Conservation (phyloP, 2,329 filamentous ascomycete genomes). For the Aspergillus novoparasiticus region DNA sequence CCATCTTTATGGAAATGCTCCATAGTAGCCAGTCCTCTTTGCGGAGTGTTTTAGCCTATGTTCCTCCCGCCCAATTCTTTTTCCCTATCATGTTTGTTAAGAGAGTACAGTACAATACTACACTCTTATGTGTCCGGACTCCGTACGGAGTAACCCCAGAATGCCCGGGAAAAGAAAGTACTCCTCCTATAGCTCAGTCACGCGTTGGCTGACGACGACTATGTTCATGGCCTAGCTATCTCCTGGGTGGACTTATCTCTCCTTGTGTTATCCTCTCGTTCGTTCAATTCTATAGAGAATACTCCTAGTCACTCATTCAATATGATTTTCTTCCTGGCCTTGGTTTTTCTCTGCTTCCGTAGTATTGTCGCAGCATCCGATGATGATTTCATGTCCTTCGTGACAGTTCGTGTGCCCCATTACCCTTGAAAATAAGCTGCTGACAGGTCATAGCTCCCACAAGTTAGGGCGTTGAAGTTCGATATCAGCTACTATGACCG, state of each 20-base stretch:
- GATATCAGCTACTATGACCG: conserved; percentile 31
- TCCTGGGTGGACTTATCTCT: conserved; percentile 3
- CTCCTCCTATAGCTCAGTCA: background rate
- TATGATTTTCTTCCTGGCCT: conserved; percentile 29
- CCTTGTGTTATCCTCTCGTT: conserved; percentile 13
- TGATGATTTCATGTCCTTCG: conserved; percentile 39
- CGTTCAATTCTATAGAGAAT: conserved; percentile 17
- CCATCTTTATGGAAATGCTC: conserved; percentile 13
- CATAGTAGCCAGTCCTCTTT: conserved; percentile 11
- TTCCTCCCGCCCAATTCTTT: conserved; percentile 9
- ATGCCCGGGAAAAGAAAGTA: background rate
- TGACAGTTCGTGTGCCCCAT: conserved; percentile 29
- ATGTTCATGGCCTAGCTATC: conserved; percentile 11
- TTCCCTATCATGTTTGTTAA: background rate
- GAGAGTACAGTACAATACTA: background rate
- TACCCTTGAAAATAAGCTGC: background rate
- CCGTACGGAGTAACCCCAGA: background rate
- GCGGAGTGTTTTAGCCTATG: conserved; percentile 14
- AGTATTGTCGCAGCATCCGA: conserved; percentile 26
- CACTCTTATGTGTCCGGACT: background rate
- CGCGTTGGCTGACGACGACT: conserved; percentile 7
- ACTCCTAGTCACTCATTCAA: conserved; percentile 35
- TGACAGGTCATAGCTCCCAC: conserved; percentile 26
- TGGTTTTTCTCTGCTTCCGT: conserved; percentile 27
- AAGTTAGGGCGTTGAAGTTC: conserved; percentile 29